Percentiles rank a stretch among this genome's conserved stretches.
Evolutionary conservation across 2,329 filamentous ascomycete genomes (phyloP).

Genomic region (Fusarium cyanostomum): DNA sequence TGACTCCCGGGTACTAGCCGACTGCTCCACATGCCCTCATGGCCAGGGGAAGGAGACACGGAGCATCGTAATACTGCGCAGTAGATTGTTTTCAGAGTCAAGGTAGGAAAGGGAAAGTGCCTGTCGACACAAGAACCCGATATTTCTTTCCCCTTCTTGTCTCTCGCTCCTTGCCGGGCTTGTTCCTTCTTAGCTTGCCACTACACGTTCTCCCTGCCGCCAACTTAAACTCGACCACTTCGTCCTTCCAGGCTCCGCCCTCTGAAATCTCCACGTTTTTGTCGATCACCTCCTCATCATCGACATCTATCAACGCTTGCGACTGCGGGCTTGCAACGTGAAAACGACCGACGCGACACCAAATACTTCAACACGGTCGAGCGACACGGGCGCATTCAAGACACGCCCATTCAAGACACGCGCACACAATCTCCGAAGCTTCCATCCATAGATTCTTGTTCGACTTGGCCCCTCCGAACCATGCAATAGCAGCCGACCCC

Average conservation of each 20-base stretch:
- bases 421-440: background rate
- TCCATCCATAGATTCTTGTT: background rate
- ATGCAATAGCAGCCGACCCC: constrained; percentile 42
- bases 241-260: constrained; percentile 10
- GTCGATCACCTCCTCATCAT: constrained; percentile 25
- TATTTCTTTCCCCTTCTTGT: background rate
- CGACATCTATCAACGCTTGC: constrained; percentile 8
- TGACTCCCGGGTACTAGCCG: constrained; percentile 17
- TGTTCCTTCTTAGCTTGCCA: constrained; percentile 1
- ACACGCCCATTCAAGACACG: background rate
- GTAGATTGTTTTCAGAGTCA: constrained; percentile 26
- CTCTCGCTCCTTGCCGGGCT: constrained; percentile 10
- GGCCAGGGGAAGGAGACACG: constrained; percentile 22
- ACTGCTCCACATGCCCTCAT: constrained; percentile 22
- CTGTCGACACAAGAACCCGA: background rate
- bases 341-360: background rate
- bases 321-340: background rate
- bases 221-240: constrained; percentile 22
- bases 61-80: constrained; percentile 23
- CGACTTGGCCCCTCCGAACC: constrained; percentile 13
- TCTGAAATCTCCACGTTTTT: constrained; percentile 27
- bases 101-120: constrained; percentile 2
- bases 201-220: constrained; percentile 6
- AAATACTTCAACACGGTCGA: background rate
- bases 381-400: constrained; percentile 6